These are phyloP conservation scores for Microstegium vimineum DNA, from an alignment of 176 grass and related monocot species.

Conservation along the genomic window DNA sequence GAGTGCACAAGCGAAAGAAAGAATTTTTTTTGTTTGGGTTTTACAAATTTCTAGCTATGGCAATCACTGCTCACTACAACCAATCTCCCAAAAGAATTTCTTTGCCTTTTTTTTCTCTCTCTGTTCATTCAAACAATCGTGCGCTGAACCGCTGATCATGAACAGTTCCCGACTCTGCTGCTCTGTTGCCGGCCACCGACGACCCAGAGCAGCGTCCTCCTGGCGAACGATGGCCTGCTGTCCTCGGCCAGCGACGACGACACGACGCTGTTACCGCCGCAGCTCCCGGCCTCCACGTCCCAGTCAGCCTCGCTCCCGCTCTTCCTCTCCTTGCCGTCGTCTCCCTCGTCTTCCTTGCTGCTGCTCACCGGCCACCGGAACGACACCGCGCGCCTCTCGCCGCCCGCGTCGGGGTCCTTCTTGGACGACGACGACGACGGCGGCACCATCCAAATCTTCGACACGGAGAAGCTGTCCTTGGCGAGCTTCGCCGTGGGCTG, in stretches of 20 bases:
- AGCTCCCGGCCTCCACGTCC: constrained; percentile 80
- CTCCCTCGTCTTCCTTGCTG: constrained; percentile 18
- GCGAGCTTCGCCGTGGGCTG: constrained; percentile 35
- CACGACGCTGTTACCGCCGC: constrained; percentile 38
- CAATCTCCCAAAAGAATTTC: neutral
- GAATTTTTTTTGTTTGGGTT: constrained; percentile 18
- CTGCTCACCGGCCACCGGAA: constrained; percentile 58
- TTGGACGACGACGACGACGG: neutral
- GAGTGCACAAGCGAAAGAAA: neutral
- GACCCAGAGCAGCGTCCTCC: constrained; percentile 82
- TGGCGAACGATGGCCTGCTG: constrained; percentile 70
- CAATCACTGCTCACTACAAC: neutral
- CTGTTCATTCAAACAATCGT: neutral
- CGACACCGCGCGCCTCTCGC: constrained; percentile 62
- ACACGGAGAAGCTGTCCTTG: constrained; percentile 88
- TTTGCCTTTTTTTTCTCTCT: neutral
- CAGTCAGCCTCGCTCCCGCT: constrained; percentile 58
- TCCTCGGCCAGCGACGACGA: constrained; percentile 66
- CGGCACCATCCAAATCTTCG: constrained; percentile 79
- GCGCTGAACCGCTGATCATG: constrained; percentile 22
- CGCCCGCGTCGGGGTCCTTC: constrained; percentile 17
- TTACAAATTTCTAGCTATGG: constrained; percentile 32
- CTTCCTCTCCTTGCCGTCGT: constrained; percentile 15
- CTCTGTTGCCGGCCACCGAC: constrained; percentile 62
- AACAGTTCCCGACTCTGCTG: constrained; percentile 42